These are phyloP conservation scores for Hordeum pubiflorum DNA, from an alignment of 202 grass and related monocot species.

Conservation along the genomic window DNA sequence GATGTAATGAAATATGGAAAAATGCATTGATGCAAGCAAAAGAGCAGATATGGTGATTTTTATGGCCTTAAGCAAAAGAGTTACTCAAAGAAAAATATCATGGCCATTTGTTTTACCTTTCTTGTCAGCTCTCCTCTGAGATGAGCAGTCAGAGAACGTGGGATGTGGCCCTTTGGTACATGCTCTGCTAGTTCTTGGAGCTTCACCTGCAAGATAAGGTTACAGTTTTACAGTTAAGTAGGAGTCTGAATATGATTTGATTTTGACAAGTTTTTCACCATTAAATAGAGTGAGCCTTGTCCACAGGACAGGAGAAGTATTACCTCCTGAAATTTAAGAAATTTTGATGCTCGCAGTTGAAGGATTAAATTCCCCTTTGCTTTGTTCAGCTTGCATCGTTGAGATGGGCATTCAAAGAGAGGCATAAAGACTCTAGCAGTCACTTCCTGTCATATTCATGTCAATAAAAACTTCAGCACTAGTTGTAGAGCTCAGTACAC, in stretches of 20 bases:
- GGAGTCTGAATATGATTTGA: neutral
- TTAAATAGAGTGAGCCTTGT: conserved; percentile 16
- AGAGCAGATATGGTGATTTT: neutral
- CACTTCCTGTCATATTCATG: conserved; percentile 73
- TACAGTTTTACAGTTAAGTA: neutral
- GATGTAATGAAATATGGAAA: neutral
- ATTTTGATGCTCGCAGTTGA: conserved; percentile 91
- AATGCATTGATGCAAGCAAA: neutral
- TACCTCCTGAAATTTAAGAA: conserved; percentile 99
- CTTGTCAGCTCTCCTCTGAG: conserved; percentile 94
- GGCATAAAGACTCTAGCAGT: conserved; percentile 97
- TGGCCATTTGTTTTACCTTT: conserved; percentile 47
- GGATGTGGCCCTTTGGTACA: conserved; percentile 97
- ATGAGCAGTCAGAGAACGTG: conserved; percentile 91
- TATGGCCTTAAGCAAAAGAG: neutral
- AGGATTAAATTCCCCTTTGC: conserved; percentile 97
- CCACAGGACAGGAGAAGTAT: neutral
- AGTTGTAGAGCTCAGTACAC: neutral
- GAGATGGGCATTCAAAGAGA: conserved; percentile 90
- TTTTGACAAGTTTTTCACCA: neutral
- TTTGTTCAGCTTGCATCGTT: conserved; percentile 80
- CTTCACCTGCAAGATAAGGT: conserved; percentile 64
- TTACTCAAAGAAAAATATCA: neutral
- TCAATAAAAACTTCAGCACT: neutral
- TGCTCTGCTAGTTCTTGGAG: conserved; percentile 95